Evolutionary conservation across 768 basidiomycete genomes (phyloP), one percentile per base, ranked within the genome.

Genomic region (Hirschioporus abietinus): DNA sequence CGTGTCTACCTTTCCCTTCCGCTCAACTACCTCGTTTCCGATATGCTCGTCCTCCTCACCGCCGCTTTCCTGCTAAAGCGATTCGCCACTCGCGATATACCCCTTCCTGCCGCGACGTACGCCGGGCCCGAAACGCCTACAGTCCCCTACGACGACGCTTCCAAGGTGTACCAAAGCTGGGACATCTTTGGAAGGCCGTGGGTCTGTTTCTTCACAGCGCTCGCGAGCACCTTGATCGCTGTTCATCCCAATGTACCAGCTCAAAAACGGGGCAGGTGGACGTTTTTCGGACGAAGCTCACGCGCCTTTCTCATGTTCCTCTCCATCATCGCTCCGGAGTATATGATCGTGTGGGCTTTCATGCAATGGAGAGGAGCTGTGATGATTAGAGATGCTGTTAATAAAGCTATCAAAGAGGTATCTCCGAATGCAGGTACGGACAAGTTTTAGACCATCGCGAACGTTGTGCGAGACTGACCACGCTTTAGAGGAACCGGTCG

Each of bases 371-470:
- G 25, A 12, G 25, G 63, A 4, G 65, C 65, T 5, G 20, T 12
- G 42, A 52, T 52, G 42, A 52, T 52, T 10, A 12, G 42, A 83
- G 79, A 25, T 89, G 91, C 71, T 92, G 20, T 52, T 12, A 52
- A 52, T 52, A 10, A 52, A 1, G 12, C 42, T 52, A 52, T 52
- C 3, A 52, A 20, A 10, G 20, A 52, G 12, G 12, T 20, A 52
- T 52, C 3, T 15, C 20, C 42, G 20, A 20, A 52, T 52, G 1
- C 15, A 52, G 2, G 42, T 52, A 20, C 12, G 42, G 2, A 15
- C 20, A 52, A 52, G 12, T 20, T 15, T 3, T 52, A 20, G 7
- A 15, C 15, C 15, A 15, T 36, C 35, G 15, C 35, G 35, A 36
- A 36, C 35, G 35, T 36, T 36, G 35, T 7, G 35, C 15, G 35